Conservation (phyloP, 768 basidiomycete species). For the Termitomyces sp. region DNA sequence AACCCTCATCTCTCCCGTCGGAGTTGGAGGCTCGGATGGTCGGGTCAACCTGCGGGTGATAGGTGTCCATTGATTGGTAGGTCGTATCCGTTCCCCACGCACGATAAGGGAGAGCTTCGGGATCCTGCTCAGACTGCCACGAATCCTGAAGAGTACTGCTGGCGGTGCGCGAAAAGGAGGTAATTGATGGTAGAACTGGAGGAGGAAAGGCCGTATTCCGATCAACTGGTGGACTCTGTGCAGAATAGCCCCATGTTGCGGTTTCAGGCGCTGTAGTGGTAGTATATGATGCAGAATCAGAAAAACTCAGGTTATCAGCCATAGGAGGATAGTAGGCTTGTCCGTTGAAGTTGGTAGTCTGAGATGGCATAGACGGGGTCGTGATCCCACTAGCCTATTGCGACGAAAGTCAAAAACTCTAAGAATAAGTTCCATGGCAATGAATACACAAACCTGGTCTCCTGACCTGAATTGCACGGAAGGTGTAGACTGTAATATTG, state of each 20-base stretch:
- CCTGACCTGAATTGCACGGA: conserved; percentile 37
- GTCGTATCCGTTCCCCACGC: conserved; percentile 39
- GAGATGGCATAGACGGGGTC: conserved; percentile 34
- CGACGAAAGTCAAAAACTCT: conserved; percentile 5
- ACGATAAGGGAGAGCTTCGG: conserved; percentile 39
- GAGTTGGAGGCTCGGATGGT: conserved; percentile 30
- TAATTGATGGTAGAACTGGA: conserved; percentile 48
- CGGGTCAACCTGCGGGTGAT: conserved; percentile 31
- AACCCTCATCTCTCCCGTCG: conserved; percentile 32
- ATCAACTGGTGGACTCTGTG: conserved; percentile 32
- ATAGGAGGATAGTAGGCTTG: conserved; percentile 40
- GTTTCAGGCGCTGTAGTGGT: conserved; percentile 34
- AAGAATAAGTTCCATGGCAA: conserved; percentile 3
- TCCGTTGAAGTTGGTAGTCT: conserved; percentile 32
- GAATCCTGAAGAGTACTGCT: conserved; percentile 16
- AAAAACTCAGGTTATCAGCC: conserved; percentile 34
- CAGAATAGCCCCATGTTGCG: conserved; percentile 51
- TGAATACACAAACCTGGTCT: conserved; percentile 35
- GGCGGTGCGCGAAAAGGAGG: conserved; percentile 39
- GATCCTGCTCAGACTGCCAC: conserved; percentile 24
- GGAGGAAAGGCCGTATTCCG: conserved; percentile 44
- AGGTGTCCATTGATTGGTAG: conserved; percentile 27
- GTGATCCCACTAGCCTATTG: conserved; percentile 17
- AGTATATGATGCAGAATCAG: conserved; percentile 35
- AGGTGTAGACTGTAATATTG: conserved; percentile 40